These are phyloP conservation scores for Angophora floribunda DNA, from an alignment of 345 rosid species.

Conservation along the genomic window DNA sequence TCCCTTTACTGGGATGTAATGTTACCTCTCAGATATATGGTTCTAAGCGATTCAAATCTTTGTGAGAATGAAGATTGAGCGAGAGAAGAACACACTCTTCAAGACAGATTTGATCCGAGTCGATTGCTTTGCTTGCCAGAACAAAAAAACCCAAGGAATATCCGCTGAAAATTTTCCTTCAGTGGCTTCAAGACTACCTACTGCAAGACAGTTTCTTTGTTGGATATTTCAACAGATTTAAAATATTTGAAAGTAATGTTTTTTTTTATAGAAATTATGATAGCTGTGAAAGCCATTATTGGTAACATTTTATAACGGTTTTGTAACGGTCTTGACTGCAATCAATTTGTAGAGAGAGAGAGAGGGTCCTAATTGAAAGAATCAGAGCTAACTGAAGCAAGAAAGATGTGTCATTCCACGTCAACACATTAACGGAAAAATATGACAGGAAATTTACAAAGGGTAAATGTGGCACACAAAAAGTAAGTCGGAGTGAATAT, in stretches of 20 bases:
- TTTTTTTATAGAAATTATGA: background rate
- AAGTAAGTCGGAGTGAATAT: no score
- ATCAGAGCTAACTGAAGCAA: no score
- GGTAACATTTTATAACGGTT: no score
- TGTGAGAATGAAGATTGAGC: background rate
- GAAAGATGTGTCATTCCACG: no score
- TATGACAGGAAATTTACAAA: no score
- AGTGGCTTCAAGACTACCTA: background rate
- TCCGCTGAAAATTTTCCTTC: background rate
- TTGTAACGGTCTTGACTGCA: no score
- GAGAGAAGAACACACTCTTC: background rate
- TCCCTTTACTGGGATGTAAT: background rate
- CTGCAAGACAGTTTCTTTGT: background rate
- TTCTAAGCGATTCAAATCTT: background rate
- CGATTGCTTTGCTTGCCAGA: background rate
- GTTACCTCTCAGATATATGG: background rate
- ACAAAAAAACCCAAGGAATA: background rate
- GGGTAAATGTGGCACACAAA: no score
- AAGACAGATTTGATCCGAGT: background rate
- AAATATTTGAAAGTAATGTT: background rate
- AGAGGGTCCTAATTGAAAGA: no score
- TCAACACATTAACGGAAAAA: no score
- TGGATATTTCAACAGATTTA: background rate
- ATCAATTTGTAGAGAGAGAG: no score
- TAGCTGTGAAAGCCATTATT: background rate